These are phyloP conservation scores for Corchorus olitorius DNA, from an alignment of 345 rosid genomes.

Conservation along the genomic window DNA sequence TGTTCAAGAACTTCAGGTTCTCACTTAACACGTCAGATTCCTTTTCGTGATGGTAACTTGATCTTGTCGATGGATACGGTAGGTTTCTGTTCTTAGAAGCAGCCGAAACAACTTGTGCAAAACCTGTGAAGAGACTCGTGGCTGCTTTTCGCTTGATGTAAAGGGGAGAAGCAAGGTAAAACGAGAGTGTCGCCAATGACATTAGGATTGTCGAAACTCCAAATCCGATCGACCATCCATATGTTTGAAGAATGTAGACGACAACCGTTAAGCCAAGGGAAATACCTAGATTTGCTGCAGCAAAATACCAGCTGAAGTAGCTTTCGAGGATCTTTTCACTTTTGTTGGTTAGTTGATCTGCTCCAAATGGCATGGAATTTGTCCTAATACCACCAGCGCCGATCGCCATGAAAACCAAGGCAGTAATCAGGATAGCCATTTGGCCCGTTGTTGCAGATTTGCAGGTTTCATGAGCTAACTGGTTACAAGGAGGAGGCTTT, in stretches of 20 bases:
- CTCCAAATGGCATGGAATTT: constrained; percentile 52
- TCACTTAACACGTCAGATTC: constrained; percentile 40
- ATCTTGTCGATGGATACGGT: constrained; percentile 29
- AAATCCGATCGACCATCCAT: constrained; percentile 53
- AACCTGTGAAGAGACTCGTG: constrained; percentile 41
- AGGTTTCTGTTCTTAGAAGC: constrained; percentile 39
- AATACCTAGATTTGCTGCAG: constrained; percentile 38
- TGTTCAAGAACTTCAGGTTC: constrained; percentile 48
- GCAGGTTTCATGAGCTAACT: constrained; percentile 11
- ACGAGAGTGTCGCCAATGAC: constrained; percentile 31
- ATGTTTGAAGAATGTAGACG: constrained; percentile 37
- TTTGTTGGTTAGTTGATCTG: constrained; percentile 45
- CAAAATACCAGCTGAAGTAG: constrained; percentile 58
- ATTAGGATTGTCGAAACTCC: constrained; percentile 46
- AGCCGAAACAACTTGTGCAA: constrained; percentile 37
- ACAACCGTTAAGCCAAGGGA: constrained; percentile 35
- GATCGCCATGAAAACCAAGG: constrained; percentile 41
- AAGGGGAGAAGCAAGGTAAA: constrained; percentile 38
- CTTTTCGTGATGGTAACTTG: constrained; percentile 20
- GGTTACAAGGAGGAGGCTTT: constrained; percentile 39
- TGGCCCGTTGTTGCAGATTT: constrained; percentile 25
- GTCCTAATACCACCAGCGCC: constrained; percentile 55
- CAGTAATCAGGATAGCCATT: constrained; percentile 27
- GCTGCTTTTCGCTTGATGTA: constrained; percentile 41
- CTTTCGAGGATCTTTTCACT: constrained; percentile 42